Conservation (phyloP, 148 eudicot genomes). For the Arctostaphylos glauca region DNA sequence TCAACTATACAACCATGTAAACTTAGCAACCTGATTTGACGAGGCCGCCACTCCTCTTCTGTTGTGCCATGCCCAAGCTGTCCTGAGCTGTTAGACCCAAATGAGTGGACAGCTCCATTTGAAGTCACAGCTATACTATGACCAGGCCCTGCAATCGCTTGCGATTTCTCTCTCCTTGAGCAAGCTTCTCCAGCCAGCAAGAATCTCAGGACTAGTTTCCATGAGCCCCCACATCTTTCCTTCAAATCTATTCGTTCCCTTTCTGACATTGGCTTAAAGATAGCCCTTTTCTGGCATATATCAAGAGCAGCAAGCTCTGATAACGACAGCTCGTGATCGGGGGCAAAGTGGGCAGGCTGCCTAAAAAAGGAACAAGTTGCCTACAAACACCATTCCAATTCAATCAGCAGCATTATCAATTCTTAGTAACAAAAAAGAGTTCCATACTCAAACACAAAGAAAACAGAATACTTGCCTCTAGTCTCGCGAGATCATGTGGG, state of each 20-base stretch:
- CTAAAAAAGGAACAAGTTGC: constrained; percentile 90
- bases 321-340: constrained; percentile 70
- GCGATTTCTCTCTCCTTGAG: constrained; percentile 75
- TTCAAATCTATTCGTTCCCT: constrained; percentile 54
- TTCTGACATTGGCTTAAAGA: constrained; percentile 69
- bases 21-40: constrained; percentile 63
- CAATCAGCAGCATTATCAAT: constrained; percentile 89
- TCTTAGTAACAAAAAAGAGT: constrained; percentile 23
- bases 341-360: constrained; percentile 80
- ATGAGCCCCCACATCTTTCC: constrained; percentile 82
- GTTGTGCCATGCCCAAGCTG: constrained; percentile 87
- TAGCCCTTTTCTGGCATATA: constrained; percentile 79
- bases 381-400: constrained; percentile 45
- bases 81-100: constrained; percentile 86
- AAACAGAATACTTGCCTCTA: constrained; percentile 72
- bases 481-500: constrained; percentile 83
- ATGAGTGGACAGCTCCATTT: constrained; percentile 73
- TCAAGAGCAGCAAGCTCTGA: constrained; percentile 93
- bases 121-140: constrained; percentile 86
- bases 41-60: constrained; percentile 71
- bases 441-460: not conserved
- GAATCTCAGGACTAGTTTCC: constrained; percentile 89
- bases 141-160: constrained; percentile 91
- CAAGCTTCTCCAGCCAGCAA: constrained; percentile 84
- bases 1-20: not conserved